These are phyloP conservation scores for Clarireedia sp. DNA, from an alignment of 2,329 filamentous ascomycete genomes.

Conservation along the genomic window DNA sequence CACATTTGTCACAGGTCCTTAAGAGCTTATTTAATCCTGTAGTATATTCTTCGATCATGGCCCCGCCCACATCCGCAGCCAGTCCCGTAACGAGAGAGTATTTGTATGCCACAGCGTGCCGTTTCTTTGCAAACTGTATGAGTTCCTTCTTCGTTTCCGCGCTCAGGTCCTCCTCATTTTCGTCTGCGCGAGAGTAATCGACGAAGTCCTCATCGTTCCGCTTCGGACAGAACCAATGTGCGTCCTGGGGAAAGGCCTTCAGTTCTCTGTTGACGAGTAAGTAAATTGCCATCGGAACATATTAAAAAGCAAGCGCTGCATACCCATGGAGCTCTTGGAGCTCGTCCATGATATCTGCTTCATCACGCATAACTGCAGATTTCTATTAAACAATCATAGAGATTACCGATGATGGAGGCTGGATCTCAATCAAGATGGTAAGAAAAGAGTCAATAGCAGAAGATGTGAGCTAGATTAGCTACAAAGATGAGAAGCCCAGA, in stretches of 20 bases:
- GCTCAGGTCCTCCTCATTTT: slow-evolving; percentile 40
- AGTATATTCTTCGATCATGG: slow-evolving; percentile 53
- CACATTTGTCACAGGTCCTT: slow-evolving; percentile 59
- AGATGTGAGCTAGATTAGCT: too few species aligned
- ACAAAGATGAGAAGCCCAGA: too few species aligned
- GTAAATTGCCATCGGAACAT: slow-evolving; percentile 6
- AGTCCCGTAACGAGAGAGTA: slow-evolving; percentile 64
- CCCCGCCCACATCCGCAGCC: slow-evolving; percentile 48
- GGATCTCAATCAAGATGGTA: not conserved
- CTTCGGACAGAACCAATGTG: slow-evolving; percentile 63
- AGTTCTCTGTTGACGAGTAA: slow-evolving; percentile 20
- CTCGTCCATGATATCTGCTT: slow-evolving; percentile 28
- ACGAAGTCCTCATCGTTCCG: slow-evolving; percentile 53
- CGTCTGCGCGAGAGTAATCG: slow-evolving; percentile 51
- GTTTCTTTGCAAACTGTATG: slow-evolving; percentile 46
- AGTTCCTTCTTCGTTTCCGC: slow-evolving; percentile 42
- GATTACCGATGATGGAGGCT: not conserved
- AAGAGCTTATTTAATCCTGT: slow-evolving; percentile 50
- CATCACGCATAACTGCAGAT: slow-evolving; percentile 18
- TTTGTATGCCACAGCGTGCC: slow-evolving; percentile 56
- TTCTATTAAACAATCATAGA: slow-evolving; percentile 14
- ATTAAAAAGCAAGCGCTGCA: not conserved
- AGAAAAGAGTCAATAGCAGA: too few species aligned
- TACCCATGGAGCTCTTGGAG: slow-evolving; percentile 27
- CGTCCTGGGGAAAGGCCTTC: slow-evolving; percentile 30